These are phyloP conservation scores for Leishmania tropica DNA, from an alignment of 208 protist genomes.

Conservation along the genomic window DNA sequence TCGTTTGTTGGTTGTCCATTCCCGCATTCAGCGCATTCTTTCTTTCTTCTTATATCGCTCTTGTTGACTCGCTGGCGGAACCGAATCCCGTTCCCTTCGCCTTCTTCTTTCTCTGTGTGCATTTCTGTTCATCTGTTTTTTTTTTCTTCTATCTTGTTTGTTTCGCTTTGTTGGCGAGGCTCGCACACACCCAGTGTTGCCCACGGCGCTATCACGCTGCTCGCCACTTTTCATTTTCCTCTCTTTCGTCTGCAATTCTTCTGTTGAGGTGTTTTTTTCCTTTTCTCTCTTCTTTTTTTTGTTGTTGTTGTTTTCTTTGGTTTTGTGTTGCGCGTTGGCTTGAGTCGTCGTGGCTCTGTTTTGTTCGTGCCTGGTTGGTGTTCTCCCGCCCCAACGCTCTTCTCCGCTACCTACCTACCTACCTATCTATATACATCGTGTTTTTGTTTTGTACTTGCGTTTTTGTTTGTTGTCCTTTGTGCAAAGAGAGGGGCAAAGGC, in stretches of 20 bases:
- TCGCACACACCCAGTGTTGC: neutral
- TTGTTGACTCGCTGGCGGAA: neutral
- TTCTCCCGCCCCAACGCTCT: neutral
- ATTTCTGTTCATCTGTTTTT: neutral
- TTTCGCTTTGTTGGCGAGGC: neutral
- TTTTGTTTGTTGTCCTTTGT: neutral
- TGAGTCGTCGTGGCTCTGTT: neutral
- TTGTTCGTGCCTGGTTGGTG: neutral
- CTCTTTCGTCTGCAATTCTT: neutral
- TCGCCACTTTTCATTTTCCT: neutral
- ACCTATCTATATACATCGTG: too few relatives aligned
- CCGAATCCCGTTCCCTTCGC: neutral
- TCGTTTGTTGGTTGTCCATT: neutral
- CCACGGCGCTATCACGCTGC: neutral
- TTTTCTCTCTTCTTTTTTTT: neutral
- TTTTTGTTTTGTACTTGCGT: neutral
- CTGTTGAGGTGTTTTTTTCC: neutral
- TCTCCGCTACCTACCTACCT: too few relatives aligned
- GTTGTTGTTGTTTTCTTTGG: neutral
- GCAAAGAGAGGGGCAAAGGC: neutral
- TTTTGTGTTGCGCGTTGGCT: neutral
- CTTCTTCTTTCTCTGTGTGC: neutral
- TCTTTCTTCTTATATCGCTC: neutral
- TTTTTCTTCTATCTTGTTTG: neutral
- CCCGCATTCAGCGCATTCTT: neutral